Evolutionary conservation across 163 green algal species (phyloP), one percentile per base, ranked within the genome.

Genomic region (Volvox carteri): DNA sequence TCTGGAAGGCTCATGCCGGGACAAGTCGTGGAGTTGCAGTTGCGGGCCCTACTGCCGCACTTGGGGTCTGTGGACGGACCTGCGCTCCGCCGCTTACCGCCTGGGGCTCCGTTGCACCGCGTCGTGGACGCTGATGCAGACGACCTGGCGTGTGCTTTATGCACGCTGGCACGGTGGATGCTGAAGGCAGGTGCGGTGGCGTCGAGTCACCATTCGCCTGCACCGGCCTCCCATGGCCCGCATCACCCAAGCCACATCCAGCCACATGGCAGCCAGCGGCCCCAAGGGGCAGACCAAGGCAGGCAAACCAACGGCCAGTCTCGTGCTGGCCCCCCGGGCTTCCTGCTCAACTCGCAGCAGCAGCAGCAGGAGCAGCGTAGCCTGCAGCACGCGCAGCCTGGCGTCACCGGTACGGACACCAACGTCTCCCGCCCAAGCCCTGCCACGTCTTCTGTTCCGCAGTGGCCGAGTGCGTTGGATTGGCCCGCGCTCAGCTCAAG

Each of bases 121-220:
- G 65, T 42, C 2, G 33, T 33, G 33, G 70, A 58, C 25, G 44
- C 12, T 3, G 83, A 81, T 37, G 68, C 68, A 3, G 83, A 88
- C 28, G 83, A 88, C 39, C 14, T 88, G 48, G 67, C 68, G 0
- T 88, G 83, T 37, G 67, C 83, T 23, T 67, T 88, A n/a, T 68
- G 70, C 42, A 88, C 83, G 14, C 37, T 88, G 48, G 50, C 35
- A 12, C 83, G 83, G 6, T 88, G 83, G 83, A 88, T 88, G 83
- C 25, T 54, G 1, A 81, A 46, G 42, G 68, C 67, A 1, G 68
- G 67, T 25, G 56, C 48, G 11, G 65, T 35, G 33, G 41, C 42
- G 25, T 46, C 46, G 1, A 44, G 65, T n/a, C 28, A 58, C 25
- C 39, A 79, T 23, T 4, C 54, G 67, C 14, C 70, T 58, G 21